phyloP scores from a whole-genome alignment of 2,329 filamentous ascomycete species.

The Alternaria incomplexa region DNA sequence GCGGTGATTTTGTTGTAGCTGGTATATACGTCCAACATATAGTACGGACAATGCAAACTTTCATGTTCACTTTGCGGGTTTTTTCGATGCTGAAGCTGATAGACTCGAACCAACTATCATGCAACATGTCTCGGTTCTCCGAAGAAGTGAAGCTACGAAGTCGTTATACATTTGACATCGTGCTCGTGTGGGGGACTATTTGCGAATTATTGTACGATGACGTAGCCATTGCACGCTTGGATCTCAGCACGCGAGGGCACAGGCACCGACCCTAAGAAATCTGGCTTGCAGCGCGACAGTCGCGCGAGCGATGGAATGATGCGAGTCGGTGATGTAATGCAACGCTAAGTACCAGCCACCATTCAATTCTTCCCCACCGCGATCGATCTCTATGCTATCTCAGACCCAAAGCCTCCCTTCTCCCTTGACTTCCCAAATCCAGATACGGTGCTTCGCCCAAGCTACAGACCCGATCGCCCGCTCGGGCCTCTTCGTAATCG shows the following conservation, averaged over 20 bases:
- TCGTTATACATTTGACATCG: background rate
- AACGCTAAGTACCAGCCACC: background rate
- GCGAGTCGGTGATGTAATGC: background rate
- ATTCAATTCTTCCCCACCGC: background rate
- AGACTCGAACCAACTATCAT: background rate
- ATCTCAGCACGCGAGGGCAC: background rate
- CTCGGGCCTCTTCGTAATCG: constrained; percentile 65
- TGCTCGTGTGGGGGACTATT: background rate
- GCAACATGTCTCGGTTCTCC: background rate
- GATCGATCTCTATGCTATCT: background rate
- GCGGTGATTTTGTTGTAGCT: background rate
- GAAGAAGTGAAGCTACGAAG: background rate
- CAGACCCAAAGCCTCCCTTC: constrained; percentile 2
- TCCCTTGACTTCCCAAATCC: constrained; percentile 54
- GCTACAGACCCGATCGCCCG: constrained; percentile 58
- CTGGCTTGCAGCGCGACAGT: background rate
- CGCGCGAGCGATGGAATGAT: background rate
- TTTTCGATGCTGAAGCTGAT: background rate
- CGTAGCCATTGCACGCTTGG: background rate
- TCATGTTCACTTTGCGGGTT: background rate
- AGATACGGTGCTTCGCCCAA: constrained; percentile 64
- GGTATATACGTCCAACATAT: background rate
- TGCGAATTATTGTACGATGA: background rate
- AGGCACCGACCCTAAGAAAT: background rate
- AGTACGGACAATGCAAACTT: background rate